These are phyloP conservation scores for Malus hybrid DNA, from an alignment of 331 rosid species.

Conservation along the genomic window DNA sequence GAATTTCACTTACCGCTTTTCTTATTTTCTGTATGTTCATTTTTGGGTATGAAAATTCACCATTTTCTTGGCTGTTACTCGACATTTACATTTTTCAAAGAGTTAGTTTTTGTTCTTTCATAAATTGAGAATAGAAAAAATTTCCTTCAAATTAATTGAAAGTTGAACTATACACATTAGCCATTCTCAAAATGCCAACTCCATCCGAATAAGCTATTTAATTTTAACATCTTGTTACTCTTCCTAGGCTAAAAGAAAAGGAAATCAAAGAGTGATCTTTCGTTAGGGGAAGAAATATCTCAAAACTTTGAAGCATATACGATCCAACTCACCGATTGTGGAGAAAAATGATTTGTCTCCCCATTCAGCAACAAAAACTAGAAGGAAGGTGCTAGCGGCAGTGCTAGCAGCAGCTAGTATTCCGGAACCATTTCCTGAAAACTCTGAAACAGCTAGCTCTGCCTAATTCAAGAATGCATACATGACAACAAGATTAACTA, in stretches of 20 bases:
- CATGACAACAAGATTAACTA: slow-evolving; percentile 9
- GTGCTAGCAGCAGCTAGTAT: slow-evolving; percentile 80
- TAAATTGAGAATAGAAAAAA: background rate
- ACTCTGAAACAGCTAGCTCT: slow-evolving; percentile 84
- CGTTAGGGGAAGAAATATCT: background rate
- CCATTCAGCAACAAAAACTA: slow-evolving; percentile 99
- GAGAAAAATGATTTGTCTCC: slow-evolving; percentile 98
- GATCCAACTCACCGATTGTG: slow-evolving; percentile 67
- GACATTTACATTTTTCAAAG: background rate
- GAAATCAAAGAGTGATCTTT: background rate
- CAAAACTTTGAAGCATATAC: background rate
- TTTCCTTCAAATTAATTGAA: slow-evolving; percentile 7
- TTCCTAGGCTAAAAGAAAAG: background rate
- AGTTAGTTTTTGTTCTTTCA: background rate
- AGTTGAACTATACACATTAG: background rate
- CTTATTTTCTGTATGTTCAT: background rate
- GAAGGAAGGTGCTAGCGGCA: slow-evolving; percentile 56
- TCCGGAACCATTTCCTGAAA: slow-evolving; percentile 88
- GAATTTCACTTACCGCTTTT: background rate
- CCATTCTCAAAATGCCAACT: background rate
- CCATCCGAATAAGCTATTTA: background rate
- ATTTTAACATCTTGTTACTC: background rate
- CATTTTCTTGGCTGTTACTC: background rate
- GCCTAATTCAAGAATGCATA: slow-evolving; percentile 61
- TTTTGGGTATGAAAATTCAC: background rate